These are phyloP conservation scores for Ramaria rubella DNA, from an alignment of 768 basidiomycete genomes.

Conservation along the genomic window DNA sequence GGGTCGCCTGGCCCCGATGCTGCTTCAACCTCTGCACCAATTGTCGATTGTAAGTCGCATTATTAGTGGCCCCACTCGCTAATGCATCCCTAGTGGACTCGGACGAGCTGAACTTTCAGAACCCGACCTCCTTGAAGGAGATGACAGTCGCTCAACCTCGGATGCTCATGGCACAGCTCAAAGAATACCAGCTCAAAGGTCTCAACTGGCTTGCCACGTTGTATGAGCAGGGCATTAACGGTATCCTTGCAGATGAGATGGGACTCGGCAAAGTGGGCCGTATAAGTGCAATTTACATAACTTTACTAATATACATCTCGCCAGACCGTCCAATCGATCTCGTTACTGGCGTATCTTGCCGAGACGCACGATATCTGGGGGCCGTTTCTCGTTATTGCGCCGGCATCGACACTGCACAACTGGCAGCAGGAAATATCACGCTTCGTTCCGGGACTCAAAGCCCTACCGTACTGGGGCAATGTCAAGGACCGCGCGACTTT, in stretches of 20 bases:
- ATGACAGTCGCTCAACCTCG: conserved; percentile 85
- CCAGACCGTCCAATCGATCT: conserved; percentile 98
- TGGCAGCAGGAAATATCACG: conserved; percentile 99
- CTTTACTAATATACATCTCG: neutral
- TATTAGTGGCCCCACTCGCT: neutral
- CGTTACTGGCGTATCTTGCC: conserved; percentile 89
- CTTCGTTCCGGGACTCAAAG: conserved; percentile 90
- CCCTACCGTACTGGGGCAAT: conserved; percentile 97
- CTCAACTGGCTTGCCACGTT: conserved; percentile 96
- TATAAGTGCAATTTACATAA: conserved; percentile 5
- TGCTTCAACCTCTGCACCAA: conserved; percentile 31
- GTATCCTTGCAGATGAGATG: conserved; percentile 99
- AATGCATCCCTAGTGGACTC: conserved; percentile 61
- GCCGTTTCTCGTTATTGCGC: conserved; percentile 96
- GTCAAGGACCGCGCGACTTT: conserved; percentile 92
- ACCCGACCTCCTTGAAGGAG: conserved; percentile 85
- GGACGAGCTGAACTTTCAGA: conserved; percentile 98
- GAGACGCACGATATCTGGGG: conserved; percentile 99
- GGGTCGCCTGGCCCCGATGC: conserved; percentile 20
- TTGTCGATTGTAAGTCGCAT: conserved; percentile 61
- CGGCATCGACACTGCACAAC: conserved; percentile 94
- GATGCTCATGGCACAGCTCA: conserved; percentile 94
- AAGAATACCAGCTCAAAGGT: conserved; percentile 98
- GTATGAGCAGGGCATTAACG: conserved; percentile 99
- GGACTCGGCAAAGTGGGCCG: conserved; percentile 73